Conservation (phyloP, 2,329 filamentous ascomycete genomes). For the Botrytis porri region DNA sequence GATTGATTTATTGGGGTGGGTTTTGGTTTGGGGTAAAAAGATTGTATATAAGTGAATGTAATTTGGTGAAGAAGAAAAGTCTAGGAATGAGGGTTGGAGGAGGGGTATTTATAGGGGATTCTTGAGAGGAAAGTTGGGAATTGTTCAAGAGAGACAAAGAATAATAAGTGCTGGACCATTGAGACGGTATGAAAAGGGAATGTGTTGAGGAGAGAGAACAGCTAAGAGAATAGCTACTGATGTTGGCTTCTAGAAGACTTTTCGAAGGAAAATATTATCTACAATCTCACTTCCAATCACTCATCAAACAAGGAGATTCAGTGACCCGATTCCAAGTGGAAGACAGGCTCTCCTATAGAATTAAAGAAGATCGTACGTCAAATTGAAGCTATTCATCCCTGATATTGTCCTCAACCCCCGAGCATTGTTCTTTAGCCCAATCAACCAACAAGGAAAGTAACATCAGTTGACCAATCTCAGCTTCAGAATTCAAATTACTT, state of each 20-base stretch:
- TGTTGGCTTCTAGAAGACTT: background rate
- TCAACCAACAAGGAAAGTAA: background rate
- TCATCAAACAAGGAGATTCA: background rate
- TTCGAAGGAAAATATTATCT: background rate
- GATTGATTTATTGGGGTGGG: conserved; percentile 10
- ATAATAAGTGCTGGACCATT: background rate
- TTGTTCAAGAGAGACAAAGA: conserved; percentile 5
- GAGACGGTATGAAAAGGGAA: background rate
- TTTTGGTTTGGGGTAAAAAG: conserved; percentile 13
- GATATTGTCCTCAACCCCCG: background rate
- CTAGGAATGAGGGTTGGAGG: background rate
- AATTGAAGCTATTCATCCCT: background rate
- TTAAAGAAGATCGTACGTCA: background rate
- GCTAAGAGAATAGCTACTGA: background rate
- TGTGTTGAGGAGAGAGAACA: background rate
- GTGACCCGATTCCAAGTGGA: background rate
- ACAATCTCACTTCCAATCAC: background rate
- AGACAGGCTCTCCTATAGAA: background rate
- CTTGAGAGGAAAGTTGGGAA: background rate
- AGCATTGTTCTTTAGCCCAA: background rate
- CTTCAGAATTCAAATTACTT: background rate
- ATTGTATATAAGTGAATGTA: conserved; percentile 14
- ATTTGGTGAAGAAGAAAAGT: conserved; percentile 11
- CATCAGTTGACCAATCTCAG: background rate
- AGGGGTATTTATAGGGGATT: background rate